Evolutionary conservation across 352 stramenopile genomes (phyloP).

Genomic region (Globisporangium perplexum): DNA sequence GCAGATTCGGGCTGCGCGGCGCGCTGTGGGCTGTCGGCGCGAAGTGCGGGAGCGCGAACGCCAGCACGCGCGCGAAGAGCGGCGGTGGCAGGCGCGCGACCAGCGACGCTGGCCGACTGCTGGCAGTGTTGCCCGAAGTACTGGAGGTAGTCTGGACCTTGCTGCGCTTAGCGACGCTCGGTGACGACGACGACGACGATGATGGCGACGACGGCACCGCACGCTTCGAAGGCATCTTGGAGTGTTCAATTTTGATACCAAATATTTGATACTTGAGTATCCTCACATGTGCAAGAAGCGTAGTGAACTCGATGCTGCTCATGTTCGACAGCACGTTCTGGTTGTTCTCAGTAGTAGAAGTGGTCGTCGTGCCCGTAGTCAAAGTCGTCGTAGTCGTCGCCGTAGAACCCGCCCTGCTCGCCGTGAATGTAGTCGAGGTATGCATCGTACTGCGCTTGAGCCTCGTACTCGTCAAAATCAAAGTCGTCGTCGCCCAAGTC

Average conservation of each 20-base stretch:
- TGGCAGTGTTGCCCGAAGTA: neutral
- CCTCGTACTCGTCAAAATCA: neutral
- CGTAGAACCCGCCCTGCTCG: slow-evolving; percentile 3
- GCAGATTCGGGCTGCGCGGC: slow-evolving; percentile 5
- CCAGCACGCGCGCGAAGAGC: slow-evolving; percentile 5
- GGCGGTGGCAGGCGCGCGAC: neutral
- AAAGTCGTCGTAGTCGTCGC: slow-evolving; percentile 13
- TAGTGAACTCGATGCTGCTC: no score
- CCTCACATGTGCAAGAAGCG: no score
- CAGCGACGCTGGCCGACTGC: neutral
- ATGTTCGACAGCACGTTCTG: no score
- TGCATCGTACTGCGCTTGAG: no score
- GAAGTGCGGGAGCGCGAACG: slow-evolving; percentile 7
- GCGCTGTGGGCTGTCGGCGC: slow-evolving; percentile 1
- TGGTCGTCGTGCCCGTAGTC: slow-evolving; percentile 7
- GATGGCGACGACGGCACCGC: neutral
- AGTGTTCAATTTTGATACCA: no score
- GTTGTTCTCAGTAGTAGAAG: neutral
- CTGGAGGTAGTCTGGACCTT: neutral
- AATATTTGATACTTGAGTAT: no score
- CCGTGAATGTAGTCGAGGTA: no score
- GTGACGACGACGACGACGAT: neutral
- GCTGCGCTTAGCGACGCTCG: slow-evolving; percentile 1
- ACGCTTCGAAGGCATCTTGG: neutral
- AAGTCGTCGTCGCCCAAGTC: slow-evolving; percentile 19